Evolutionary conservation across 139 green algal genomes (phyloP), one percentile per base, ranked within the genome.

Genomic region (Coelastrella sp.): DNA sequence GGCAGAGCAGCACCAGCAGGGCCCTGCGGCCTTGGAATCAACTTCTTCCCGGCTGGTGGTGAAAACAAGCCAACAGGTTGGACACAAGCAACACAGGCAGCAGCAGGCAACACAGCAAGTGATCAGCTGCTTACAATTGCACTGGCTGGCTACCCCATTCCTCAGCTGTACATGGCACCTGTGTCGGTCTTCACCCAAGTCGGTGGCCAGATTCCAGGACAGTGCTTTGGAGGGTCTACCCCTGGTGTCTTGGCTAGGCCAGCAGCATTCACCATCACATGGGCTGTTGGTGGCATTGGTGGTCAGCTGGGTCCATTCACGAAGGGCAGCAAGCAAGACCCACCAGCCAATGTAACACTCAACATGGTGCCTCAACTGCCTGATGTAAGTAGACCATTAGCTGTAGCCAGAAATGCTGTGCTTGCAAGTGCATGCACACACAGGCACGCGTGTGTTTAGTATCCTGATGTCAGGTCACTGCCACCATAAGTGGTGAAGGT

Each of bases 31-130:
- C 68, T 88, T 27, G 68, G 80, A 56, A 78, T 91, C 24, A 87
- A 24, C 61, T 91, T 84, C 70, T 91, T 85, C 59, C 88, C 88
- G 7, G 22, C 20, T 9, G 24, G 49, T 3, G 68, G 59, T 11
- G 88, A 91, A 0, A 91, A 88, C 88, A 76, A 19, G 70, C 88
- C 88, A 75, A 88, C 88, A n/a, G 88, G 88, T 20, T 91, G 88
- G 88, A 88, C 80, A 22, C 61, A 88, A 57, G 81, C 80, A 79
- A 81, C 88, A 61, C 88, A 91, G 88, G 22, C 78, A 68, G 76
- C 73, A n/a, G 88, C 68, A 60, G 88, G 88, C 24, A 91, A 91
- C 81, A 91, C 68, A 61, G 78, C 27, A 11, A 8, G 9, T 20
- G 88, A 91, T 56, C 88, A 91, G 70, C 25, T 91, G 58, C 19